Evolutionary conservation across 495 filamentous ascomycete species (phyloP).

Genomic region (Penicillium pulvis): DNA sequence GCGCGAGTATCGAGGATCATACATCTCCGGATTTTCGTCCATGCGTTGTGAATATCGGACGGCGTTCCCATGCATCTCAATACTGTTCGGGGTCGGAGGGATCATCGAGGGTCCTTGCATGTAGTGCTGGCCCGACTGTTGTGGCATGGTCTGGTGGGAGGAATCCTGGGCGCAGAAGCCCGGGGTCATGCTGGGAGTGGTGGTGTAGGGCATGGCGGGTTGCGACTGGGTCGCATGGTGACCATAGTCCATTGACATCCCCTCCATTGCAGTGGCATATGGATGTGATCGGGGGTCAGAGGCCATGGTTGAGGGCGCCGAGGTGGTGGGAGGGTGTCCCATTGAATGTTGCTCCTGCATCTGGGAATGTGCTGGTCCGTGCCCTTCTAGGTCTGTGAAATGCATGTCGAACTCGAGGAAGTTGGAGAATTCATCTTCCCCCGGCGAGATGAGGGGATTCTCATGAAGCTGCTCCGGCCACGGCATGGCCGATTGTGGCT

Average conservation of each 20-base stretch:
- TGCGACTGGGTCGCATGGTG: constrained; percentile 29
- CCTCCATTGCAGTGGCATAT: constrained; percentile 29
- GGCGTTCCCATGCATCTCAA: constrained; percentile 77
- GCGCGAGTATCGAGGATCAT: constrained; percentile 67
- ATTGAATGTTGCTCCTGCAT: constrained; percentile 31
- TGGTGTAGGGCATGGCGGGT: constrained; percentile 1
- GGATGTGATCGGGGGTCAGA: constrained; percentile 35
- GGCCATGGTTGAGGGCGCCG: constrained; percentile 32
- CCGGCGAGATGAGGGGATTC: constrained; percentile 31
- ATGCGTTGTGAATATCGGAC: constrained; percentile 61
- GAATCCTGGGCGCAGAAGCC: constrained; percentile 44
- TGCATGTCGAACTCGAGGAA: constrained; percentile 57
- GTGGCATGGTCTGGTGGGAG: constrained; percentile 47
- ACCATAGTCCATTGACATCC: constrained; percentile 40
- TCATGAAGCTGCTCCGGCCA: constrained; percentile 45
- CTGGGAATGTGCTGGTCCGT: constrained; percentile 40
- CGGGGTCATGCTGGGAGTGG: constrained; percentile 37
- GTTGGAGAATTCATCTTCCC: constrained; percentile 55
- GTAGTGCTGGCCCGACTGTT: constrained; percentile 55
- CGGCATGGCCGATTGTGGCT: constrained; percentile 42
- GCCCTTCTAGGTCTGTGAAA: constrained; percentile 50
- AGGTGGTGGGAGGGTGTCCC: constrained; percentile 30
- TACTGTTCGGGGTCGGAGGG: constrained; percentile 90
- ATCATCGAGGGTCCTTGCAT: constrained; percentile 65
- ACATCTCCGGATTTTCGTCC: constrained; percentile 65